These are phyloP conservation scores for Rhypophila decipiens DNA, from an alignment of 495 filamentous ascomycete genomes.

Conservation along the genomic window DNA sequence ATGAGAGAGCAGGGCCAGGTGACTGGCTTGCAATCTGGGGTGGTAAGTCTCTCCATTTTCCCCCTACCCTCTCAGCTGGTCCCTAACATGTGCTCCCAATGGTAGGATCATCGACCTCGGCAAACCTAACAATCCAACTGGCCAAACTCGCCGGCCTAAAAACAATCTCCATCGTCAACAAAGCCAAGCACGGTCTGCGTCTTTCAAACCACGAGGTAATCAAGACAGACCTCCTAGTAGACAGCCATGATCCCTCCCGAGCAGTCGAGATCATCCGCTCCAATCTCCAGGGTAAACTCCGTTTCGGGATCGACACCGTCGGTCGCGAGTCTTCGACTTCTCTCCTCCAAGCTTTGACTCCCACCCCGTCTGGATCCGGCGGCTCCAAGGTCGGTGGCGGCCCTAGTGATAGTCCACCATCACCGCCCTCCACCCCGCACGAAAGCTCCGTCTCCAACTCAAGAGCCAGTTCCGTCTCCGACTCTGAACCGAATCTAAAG, in stretches of 20 bases:
- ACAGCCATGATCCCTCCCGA: constrained; percentile 51
- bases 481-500: too few relatives aligned
- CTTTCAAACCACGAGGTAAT: constrained; percentile 43
- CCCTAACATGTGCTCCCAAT: not conserved
- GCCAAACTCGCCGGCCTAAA: constrained; percentile 53
- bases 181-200: constrained; percentile 52
- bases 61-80: not conserved
- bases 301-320: constrained; percentile 58
- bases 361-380: constrained; percentile 3
- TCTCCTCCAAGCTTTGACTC: constrained; percentile 40
- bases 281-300: constrained; percentile 45
- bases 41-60: constrained; percentile 34
- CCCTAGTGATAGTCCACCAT: constrained; percentile 2
- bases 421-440: constrained; percentile 18
- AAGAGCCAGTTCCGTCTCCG: too few relatives aligned
- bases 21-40: constrained; percentile 69
- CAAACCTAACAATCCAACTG: constrained; percentile 52
- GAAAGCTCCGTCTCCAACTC: constrained; percentile 18
- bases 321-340: constrained; percentile 51
- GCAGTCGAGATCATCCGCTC: constrained; percentile 55
- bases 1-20: constrained; percentile 41
- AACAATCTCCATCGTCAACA: constrained; percentile 54
- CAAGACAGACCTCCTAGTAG: constrained; percentile 50
- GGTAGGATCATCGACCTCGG: constrained; percentile 55
- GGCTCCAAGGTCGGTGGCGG: not conserved